A percentile compares a stretch with the other conserved stretches of the same genome.
These are phyloP conservation scores for Candida oleophila DNA, from an alignment of 805 yeast species.

Conservation along the genomic window DNA sequence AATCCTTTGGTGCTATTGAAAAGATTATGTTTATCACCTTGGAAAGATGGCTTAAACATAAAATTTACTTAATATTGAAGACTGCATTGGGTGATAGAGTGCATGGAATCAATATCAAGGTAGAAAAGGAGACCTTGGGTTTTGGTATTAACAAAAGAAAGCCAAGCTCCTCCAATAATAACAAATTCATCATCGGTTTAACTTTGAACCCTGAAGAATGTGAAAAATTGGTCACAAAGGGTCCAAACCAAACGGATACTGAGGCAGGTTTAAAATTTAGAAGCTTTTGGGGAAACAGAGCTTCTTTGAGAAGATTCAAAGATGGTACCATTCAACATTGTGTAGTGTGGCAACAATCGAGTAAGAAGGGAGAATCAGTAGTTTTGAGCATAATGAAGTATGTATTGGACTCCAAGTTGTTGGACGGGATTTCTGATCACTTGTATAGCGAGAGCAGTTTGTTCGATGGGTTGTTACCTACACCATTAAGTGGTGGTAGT, in stretches of 20 bases:
- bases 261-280: conserved; percentile 63
- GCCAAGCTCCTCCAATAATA: conserved; percentile 35
- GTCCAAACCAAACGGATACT: conserved; percentile 65
- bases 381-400: conserved; percentile 64
- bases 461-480: conserved; percentile 55
- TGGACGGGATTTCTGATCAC: conserved; percentile 37
- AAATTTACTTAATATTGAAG: conserved; percentile 55
- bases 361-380: conserved; percentile 55
- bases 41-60: conserved; percentile 63
- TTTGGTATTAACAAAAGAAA: conserved; percentile 55
- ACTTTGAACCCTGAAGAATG: conserved; percentile 67
- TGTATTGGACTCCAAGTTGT: conserved; percentile 63
- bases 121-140: conserved; percentile 16
- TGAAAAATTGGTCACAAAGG: conserved; percentile 82
- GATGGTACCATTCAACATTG: conserved; percentile 90
- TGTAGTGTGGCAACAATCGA: conserved; percentile 72
- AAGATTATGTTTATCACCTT: conserved; percentile 69
- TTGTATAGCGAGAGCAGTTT: conserved; percentile 37
- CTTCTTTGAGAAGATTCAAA: conserved; percentile 86
- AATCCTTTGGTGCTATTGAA: conserved; percentile 65
- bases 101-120: conserved; percentile 33
- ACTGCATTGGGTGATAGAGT: conserved; percentile 58
- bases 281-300: conserved; percentile 84
- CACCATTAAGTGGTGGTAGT: conserved; percentile 42
- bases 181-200: conserved; percentile 49